Base-by-base conservation (phyloP, 805 yeast species). In the Cyberlindnera suaveolens region DNA sequence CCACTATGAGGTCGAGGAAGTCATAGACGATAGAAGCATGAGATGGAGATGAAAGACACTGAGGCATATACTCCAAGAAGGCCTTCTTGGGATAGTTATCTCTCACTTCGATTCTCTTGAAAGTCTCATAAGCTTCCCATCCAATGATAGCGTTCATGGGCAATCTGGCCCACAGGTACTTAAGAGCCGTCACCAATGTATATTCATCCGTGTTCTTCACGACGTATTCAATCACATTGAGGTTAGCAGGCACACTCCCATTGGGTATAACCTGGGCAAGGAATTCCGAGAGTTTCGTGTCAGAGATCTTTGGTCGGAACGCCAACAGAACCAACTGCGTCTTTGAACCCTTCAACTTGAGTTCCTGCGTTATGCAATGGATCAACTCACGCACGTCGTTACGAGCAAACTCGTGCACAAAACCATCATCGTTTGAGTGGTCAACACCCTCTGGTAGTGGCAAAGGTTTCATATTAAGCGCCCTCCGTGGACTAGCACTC, bases 21-120 rank as follows among this genome's bases (percentile, higher is more conserved):
- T 86, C 95, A 60, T 85, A 86, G 5, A 86, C 91, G 5, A 90
- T 86, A 2, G 93, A 82, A 0, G 96, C 95, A 64, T 88, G 96
- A 5, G 91, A 82, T 2, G 93, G 87, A 0, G 93, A 81, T 3
- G 83, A 75, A 18, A 87, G 68, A 62, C 95, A 85, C 48, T 79
- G 80, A 2, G 96, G 96, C 87, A 89, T 85, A 44, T 84, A 76
- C 40, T 82, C 82, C 36, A 85, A 64, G 57, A 89, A 89, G 0
- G 96, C 86, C 47, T 74, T 76, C 51, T 75, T 73, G 1, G 93
- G 89, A 56, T 70, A 85, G 6, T 78, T 76, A 2, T 78, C 77
- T 42, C 79, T 81, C 33, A 70, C 69, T 57, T 88, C 96, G 39
- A 75, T 66, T 18, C 74, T 67, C 51, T 74, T 80, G 60, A 83